A percentile compares a stretch with the other conserved stretches of the same genome.
Evolutionary conservation across 495 filamentous ascomycete species (phyloP).

Genomic region (Penicillium alfredii): DNA sequence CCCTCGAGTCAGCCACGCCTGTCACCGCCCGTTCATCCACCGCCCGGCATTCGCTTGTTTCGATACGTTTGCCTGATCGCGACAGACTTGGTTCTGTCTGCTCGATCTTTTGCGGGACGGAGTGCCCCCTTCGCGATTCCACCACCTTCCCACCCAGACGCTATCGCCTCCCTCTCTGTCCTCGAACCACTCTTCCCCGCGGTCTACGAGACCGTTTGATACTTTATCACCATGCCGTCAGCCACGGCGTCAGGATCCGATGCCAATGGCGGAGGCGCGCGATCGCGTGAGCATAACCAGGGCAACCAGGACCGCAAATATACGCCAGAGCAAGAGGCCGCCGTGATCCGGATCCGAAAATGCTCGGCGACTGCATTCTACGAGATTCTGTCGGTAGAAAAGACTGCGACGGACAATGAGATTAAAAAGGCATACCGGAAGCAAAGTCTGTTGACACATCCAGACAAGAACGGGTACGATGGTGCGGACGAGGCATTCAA

Average conservation of each 20-base stretch:
- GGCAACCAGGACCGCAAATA: conserved; percentile 87
- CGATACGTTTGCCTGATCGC: conserved; percentile 1
- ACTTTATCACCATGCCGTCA: conserved; percentile 57
- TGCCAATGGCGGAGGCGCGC: conserved; percentile 53
- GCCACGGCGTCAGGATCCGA: conserved; percentile 71
- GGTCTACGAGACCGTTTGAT: conserved; percentile 1
- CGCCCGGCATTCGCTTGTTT: conserved; percentile 6
- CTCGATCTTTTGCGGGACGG: conserved; percentile 12
- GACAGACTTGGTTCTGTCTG: conserved; percentile 5
- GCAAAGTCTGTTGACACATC: conserved; percentile 85
- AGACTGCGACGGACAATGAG: conserved; percentile 67
- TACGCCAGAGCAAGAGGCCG: conserved; percentile 82
- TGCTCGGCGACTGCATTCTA: conserved; percentile 87
- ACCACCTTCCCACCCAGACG: conserved; percentile 18
- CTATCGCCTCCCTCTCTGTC: not conserved
- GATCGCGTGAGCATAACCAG: conserved; percentile 82
- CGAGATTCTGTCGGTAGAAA: conserved; percentile 78
- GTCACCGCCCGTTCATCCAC: conserved; percentile 8
- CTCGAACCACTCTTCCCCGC: conserved; percentile 5
- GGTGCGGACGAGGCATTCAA: conserved; percentile 98
- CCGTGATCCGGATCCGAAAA: conserved; percentile 77
- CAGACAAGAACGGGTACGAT: conserved; percentile 98
- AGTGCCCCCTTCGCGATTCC: conserved; percentile 16
- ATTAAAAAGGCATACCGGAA: conserved; percentile 98
- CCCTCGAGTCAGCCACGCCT: conserved; percentile 11